These are phyloP conservation scores for Pelomyxa schiedti DNA, from an alignment of 78 protist species.

Conservation along the genomic window DNA sequence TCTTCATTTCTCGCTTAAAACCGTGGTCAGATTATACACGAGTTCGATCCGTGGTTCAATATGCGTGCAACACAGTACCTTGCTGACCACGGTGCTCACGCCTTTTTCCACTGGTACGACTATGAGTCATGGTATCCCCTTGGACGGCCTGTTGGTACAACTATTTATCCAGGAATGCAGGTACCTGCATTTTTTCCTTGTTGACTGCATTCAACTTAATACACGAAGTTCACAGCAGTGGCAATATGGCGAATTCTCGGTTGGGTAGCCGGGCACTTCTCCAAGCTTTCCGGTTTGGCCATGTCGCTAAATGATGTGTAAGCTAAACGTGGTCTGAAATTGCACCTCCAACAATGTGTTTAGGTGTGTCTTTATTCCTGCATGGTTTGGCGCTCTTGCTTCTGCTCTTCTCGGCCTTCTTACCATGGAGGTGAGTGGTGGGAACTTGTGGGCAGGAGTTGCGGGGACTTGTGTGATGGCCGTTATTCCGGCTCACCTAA, in stretches of 20 bases:
- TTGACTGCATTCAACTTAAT: no score
- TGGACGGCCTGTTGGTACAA: neutral
- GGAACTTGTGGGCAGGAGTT: neutral
- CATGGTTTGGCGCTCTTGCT: neutral
- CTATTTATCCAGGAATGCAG: neutral
- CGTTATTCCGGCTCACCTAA: neutral
- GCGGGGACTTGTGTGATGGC: neutral
- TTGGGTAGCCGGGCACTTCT: no score
- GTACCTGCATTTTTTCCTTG: no score
- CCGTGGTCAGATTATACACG: no score
- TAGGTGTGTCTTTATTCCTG: neutral
- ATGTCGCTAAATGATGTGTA: constrained; percentile 1
- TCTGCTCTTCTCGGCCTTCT: neutral
- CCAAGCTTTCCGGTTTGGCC: neutral
- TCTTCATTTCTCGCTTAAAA: no score
- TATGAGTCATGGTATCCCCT: neutral
- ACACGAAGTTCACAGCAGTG: neutral
- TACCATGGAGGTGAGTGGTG: neutral
- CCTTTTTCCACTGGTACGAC: neutral
- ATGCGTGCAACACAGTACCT: neutral
- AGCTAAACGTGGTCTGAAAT: no score
- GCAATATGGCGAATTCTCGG: neutral
- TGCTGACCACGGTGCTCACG: neutral
- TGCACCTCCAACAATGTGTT: no score
- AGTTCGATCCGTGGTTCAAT: neutral